phyloP scores from a whole-genome alignment of 176 grass and related monocot genomes.

The Carex pumila region DNA sequence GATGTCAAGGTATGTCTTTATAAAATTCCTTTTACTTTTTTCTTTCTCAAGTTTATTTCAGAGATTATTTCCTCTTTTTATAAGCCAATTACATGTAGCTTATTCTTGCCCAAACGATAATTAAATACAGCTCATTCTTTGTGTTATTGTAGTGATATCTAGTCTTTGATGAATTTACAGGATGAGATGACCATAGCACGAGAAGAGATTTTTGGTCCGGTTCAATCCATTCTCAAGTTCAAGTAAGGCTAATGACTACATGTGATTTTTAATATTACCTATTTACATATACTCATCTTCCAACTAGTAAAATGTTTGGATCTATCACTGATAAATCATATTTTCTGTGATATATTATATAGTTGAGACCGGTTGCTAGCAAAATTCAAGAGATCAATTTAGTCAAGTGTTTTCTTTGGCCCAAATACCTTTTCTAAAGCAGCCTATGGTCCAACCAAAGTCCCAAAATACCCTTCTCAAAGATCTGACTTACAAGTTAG shows the following conservation, averaged over 20 bases:
- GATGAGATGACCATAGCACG: constrained; percentile 32
- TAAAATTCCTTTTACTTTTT: neutral
- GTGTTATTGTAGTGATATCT: neutral
- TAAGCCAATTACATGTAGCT: too few species aligned
- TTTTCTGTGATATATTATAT: neutral
- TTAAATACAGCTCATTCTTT: neutral
- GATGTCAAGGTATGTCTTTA: constrained; percentile 11
- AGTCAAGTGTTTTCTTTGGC: neutral
- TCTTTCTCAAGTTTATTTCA: too few species aligned
- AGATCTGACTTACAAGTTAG: too few species aligned
- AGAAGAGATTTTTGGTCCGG: constrained; percentile 68
- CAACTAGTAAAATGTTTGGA: neutral
- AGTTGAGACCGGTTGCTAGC: neutral
- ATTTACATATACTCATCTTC: neutral
- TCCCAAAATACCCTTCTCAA: too few species aligned
- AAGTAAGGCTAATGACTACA: constrained; percentile 21
- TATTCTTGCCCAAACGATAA: neutral
- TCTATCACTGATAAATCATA: neutral
- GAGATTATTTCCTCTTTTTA: too few species aligned
- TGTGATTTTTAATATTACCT: neutral
- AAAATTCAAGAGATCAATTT: neutral
- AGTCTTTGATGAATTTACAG: constrained; percentile 8
- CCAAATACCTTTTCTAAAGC: neutral
- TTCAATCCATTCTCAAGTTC: constrained; percentile 73
- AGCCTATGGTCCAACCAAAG: too few species aligned